Conservation (phyloP, 495 filamentous ascomycete genomes). For the Xylaria nigripes region DNA sequence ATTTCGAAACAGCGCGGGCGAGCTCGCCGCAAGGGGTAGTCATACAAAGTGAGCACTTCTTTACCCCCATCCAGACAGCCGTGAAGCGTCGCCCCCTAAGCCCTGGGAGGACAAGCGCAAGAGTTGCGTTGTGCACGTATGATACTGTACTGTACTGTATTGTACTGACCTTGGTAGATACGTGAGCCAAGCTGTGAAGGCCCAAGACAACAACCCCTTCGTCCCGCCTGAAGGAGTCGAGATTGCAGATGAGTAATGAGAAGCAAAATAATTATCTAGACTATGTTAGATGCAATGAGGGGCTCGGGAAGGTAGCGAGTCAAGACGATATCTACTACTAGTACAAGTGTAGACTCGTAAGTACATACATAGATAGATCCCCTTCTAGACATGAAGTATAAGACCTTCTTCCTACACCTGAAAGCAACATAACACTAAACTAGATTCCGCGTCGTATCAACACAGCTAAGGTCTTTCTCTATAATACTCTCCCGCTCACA, state of each 20-base stretch:
- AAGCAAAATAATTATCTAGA: background rate
- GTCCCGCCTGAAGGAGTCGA: background rate
- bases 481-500: no score
- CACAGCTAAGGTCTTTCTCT: no score
- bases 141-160: background rate
- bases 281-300: background rate
- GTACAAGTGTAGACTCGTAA: no score
- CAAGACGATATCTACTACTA: no score
- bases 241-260: background rate
- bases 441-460: no score
- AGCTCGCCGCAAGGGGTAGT: constrained; percentile 80
- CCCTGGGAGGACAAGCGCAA: no score
- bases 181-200: constrained; percentile 4
- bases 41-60: constrained; percentile 77
- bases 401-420: no score
- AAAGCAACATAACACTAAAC: no score
- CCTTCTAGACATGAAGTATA: no score
- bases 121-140: background rate
- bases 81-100: no score
- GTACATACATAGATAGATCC: no score
- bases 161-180: constrained; percentile 11
- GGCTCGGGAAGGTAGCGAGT: no score
- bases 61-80: background rate
- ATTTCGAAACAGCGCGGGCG: constrained; percentile 67
- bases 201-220: background rate